Percentiles rank a stretch among this genome's conserved stretches.
Conservation (phyloP, 1,139 yeast species). For the Hansenula sp. region DNA sequence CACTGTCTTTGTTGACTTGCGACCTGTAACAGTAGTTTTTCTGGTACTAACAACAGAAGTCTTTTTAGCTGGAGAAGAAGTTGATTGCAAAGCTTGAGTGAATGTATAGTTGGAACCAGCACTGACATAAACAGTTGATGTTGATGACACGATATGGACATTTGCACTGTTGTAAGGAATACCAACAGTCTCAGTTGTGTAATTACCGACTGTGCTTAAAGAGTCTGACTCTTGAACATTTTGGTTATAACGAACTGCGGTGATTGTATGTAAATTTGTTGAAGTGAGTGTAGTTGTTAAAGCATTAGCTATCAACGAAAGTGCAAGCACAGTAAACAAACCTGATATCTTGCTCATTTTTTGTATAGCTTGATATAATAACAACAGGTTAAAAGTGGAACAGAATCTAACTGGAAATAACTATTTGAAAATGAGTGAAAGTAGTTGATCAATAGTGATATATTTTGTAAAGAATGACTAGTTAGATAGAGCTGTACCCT, state of each 20-base stretch:
- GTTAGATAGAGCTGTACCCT: no score
- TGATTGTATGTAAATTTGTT: background rate
- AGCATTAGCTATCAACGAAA: background rate
- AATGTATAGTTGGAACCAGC: background rate
- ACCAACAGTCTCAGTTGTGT: constrained; percentile 1
- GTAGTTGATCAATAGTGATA: no score
- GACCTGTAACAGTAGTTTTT: no score
- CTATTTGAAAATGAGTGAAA: no score
- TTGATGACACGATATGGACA: background rate
- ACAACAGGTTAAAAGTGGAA: no score
- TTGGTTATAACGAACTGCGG: background rate
- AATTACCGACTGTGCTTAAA: background rate
- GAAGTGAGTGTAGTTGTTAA: background rate
- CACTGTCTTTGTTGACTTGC: no score
- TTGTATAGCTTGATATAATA: background rate
- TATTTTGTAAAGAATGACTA: no score
- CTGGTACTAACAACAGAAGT: no score
- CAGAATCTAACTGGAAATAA: background rate
- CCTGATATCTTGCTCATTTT: background rate
- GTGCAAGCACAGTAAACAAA: background rate
- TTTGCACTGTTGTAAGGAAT: background rate
- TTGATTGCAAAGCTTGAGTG: no score
- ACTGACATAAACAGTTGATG: background rate
- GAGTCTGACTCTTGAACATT: constrained; percentile 1
- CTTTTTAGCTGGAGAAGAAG: no score